phyloP scores from a whole-genome alignment of 495 filamentous ascomycete species.

The Cercophora samala region DNA sequence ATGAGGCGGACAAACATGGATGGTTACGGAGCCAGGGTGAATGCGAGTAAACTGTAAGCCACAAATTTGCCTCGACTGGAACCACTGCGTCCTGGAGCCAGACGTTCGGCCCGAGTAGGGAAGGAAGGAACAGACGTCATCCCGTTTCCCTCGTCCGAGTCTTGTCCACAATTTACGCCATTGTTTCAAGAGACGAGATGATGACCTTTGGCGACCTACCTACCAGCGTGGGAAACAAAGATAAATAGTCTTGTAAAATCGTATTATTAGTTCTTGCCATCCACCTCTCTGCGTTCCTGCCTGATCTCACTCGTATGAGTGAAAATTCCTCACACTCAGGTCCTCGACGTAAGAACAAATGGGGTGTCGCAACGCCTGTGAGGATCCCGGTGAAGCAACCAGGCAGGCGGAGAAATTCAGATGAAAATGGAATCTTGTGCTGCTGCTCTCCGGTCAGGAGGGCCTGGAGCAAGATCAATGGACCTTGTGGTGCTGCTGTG shows the following conservation, averaged over 20 bases:
- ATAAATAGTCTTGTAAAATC: no score
- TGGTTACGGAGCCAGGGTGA: neutral
- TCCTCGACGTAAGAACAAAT: neutral
- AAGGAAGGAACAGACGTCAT: neutral
- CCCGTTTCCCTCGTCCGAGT: neutral
- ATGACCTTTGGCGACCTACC: neutral
- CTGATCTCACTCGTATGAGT: neutral
- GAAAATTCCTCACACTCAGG: neutral
- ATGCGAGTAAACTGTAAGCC: neutral
- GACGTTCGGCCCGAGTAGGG: neutral
- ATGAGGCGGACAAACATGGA: neutral
- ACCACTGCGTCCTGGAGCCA: neutral
- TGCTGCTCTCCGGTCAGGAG: neutral
- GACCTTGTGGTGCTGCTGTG: neutral
- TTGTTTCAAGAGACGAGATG: neutral
- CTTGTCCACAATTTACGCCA: neutral
- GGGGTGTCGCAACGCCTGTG: neutral
- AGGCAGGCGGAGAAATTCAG: neutral
- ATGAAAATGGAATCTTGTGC: neutral
- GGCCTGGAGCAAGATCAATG: neutral
- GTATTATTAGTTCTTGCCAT: neutral
- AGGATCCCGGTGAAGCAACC: neutral
- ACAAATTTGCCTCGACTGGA: neutral
- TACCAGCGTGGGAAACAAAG: no score
- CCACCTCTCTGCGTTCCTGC: neutral